phyloP scores from a whole-genome alignment of 1,284 basidiomycete species.

The Leccinum fuscescens region DNA sequence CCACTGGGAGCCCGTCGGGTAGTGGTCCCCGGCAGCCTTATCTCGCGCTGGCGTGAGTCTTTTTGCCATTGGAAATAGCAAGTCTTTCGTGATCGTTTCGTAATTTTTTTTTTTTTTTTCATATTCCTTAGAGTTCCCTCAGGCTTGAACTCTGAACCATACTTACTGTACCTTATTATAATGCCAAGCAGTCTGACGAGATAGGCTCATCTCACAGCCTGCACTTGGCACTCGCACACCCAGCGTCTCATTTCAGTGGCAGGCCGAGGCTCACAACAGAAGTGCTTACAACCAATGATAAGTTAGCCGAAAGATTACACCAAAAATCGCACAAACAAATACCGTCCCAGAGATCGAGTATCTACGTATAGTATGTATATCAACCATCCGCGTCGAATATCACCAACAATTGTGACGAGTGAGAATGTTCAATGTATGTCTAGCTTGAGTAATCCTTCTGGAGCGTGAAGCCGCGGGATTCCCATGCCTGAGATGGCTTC shows the following conservation, averaged over 20 bases:
- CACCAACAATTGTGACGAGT: background rate
- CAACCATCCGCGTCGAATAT: background rate
- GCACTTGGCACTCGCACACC: background rate
- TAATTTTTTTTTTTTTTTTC: background rate
- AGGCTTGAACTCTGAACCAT: background rate
- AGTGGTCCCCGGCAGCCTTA: background rate
- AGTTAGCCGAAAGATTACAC: background rate
- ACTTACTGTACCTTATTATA: background rate
- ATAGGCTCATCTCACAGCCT: background rate
- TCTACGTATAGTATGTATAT: background rate
- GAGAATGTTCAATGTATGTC: background rate
- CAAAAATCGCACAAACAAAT: background rate
- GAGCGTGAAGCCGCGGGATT: conserved; percentile 8
- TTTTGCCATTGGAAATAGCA: background rate
- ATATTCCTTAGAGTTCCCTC: background rate
- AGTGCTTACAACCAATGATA: background rate
- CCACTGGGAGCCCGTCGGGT: background rate
- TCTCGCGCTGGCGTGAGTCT: background rate
- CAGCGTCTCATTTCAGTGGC: background rate
- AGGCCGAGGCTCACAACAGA: background rate
- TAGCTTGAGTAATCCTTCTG: conserved; percentile 1
- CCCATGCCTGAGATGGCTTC: background rate
- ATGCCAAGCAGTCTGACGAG: background rate
- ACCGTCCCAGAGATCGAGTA: background rate
- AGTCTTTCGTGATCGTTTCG: background rate